A percentile compares a stretch with the other conserved stretches of the same genome.
These are phyloP conservation scores for Stenogyne calaminthoides DNA, from an alignment of 305 asterid genomes.

Conservation along the genomic window DNA sequence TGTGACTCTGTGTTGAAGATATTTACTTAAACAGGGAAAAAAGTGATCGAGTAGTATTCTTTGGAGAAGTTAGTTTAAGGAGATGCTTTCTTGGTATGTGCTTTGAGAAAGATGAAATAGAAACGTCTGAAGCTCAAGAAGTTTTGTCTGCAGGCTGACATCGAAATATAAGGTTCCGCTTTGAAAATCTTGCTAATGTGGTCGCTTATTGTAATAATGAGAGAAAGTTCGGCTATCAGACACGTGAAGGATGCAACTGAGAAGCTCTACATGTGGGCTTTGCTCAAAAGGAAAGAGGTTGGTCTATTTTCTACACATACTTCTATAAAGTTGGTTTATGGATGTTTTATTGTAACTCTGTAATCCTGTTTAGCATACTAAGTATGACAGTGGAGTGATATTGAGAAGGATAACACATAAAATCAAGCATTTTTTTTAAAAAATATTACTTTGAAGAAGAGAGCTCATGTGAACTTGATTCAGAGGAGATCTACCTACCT, in stretches of 20 bases:
- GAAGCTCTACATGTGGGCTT: slow-evolving; percentile 74
- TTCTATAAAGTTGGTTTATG: too few relatives aligned
- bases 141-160: slow-evolving; percentile 62
- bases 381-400: too few relatives aligned
- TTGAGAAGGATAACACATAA: too few relatives aligned
- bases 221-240: slow-evolving; percentile 75
- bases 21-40: slow-evolving; percentile 49
- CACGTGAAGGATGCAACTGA: slow-evolving; percentile 72
- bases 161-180: slow-evolving; percentile 48
- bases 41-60: background rate
- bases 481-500: too few relatives aligned
- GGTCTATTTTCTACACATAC: slow-evolving; percentile 30
- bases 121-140: slow-evolving; percentile 64
- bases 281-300: slow-evolving; percentile 72
- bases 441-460: too few relatives aligned
- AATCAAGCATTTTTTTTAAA: too few relatives aligned
- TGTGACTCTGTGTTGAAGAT: slow-evolving; percentile 75
- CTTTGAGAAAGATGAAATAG: slow-evolving; percentile 46
- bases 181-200: slow-evolving; percentile 55
- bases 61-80: slow-evolving; percentile 28
- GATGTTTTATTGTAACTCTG: too few relatives aligned
- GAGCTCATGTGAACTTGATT: too few relatives aligned
- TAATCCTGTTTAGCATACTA: too few relatives aligned
- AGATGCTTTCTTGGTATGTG: slow-evolving; percentile 64
- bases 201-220: slow-evolving; percentile 87